Percentiles rank a stretch among this genome's conserved stretches.
These are phyloP conservation scores for Spizellomyces sp. DNA, from an alignment of 192 early-diverging fungal species.

Conservation along the genomic window DNA sequence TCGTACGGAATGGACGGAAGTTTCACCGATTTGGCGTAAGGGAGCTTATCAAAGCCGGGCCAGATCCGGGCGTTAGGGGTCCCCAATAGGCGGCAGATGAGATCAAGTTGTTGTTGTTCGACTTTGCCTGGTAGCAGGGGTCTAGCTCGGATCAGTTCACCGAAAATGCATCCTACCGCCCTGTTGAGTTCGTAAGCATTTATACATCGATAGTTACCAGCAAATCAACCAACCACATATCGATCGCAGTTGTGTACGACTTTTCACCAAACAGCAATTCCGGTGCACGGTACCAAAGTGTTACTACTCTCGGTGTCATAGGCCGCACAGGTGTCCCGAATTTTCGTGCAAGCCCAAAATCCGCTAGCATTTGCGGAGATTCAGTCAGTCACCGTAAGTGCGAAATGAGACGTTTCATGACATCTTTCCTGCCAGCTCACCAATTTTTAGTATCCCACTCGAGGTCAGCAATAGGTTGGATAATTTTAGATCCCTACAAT, in stretches of 20 bases:
- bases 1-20: slow-evolving; percentile 64
- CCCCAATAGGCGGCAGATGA: slow-evolving; percentile 87
- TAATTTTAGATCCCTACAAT: slow-evolving; percentile 81
- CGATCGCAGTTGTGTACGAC: slow-evolving; percentile 87
- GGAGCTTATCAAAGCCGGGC: slow-evolving; percentile 73
- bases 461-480: slow-evolving; percentile 90
- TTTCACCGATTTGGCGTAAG: slow-evolving; percentile 58
- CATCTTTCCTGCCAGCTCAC: slow-evolving; percentile 19
- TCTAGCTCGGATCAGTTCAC: slow-evolving; percentile 74
- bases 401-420: slow-evolving; percentile 22
- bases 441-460: slow-evolving; percentile 89
- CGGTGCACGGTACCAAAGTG: slow-evolving; percentile 96
- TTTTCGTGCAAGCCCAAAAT: slow-evolving; percentile 87
- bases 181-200: slow-evolving; percentile 44
- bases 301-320: slow-evolving; percentile 88
- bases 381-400: neutral
- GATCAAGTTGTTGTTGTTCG: slow-evolving; percentile 81
- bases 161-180: slow-evolving; percentile 96
- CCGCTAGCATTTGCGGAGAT: slow-evolving; percentile 54
- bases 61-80: slow-evolving; percentile 79
- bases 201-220: neutral
- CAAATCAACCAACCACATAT: slow-evolving; percentile 68
- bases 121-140: slow-evolving; percentile 87
- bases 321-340: slow-evolving; percentile 75
- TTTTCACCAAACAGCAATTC: slow-evolving; percentile 85